phyloP scores from a whole-genome alignment of 306 rosid genomes.

The Morella rubra region DNA sequence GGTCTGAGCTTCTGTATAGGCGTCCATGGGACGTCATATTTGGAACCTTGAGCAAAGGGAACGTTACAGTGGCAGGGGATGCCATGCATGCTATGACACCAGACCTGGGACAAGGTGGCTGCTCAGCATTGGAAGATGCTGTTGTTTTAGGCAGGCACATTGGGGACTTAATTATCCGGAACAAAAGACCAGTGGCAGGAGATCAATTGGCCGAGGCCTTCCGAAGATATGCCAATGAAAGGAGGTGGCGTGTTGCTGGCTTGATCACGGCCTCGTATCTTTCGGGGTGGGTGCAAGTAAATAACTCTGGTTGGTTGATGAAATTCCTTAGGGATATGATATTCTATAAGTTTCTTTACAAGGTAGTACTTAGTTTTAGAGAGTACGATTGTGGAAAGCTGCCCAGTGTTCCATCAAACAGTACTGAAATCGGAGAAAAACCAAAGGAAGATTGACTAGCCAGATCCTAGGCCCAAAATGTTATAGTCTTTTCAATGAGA shows the following conservation, averaged over 20 bases:
- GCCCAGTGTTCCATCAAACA: too few species aligned
- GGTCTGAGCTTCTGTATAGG: constrained; percentile 20
- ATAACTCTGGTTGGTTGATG: constrained; percentile 16
- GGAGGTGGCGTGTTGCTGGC: constrained; percentile 24
- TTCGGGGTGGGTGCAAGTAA: constrained; percentile 30
- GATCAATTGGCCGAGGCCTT: background rate
- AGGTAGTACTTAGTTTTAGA: background rate
- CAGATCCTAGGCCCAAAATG: background rate
- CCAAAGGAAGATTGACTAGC: background rate
- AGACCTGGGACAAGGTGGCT: constrained; percentile 19
- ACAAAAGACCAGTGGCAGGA: background rate
- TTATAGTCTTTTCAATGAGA: too few species aligned
- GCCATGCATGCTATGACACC: constrained; percentile 33
- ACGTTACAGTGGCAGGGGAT: constrained; percentile 24
- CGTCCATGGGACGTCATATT: constrained; percentile 17
- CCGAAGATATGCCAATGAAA: constrained; percentile 15
- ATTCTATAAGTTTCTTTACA: constrained; percentile 11
- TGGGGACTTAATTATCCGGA: background rate
- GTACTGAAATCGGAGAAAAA: background rate
- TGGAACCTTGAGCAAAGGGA: constrained; percentile 15
- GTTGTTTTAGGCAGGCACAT: constrained; percentile 16
- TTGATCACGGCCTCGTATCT: constrained; percentile 15
- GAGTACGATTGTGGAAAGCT: constrained; percentile 28
- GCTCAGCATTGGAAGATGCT: constrained; percentile 24
- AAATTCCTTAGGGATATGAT: constrained; percentile 23